phyloP scores from a whole-genome alignment of 2,329 filamentous ascomycete species.

The Aureobasidium sp. region DNA sequence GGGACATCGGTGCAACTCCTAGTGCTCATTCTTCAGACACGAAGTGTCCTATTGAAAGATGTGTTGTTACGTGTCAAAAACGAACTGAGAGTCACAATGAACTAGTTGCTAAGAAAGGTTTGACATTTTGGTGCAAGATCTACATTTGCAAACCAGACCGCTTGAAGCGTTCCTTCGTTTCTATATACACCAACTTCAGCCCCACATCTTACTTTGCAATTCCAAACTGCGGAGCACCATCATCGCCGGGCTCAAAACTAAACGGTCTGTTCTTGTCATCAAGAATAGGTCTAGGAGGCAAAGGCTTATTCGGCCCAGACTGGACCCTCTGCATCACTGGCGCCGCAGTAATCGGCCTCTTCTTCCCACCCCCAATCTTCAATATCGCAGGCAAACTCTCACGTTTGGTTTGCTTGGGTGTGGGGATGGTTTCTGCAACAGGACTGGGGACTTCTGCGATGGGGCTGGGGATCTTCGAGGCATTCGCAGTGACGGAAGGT shows the following conservation, averaged over 20 bases:
- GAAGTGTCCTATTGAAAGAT: too few relatives aligned
- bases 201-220: background rate
- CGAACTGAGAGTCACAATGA: too few relatives aligned
- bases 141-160: too few relatives aligned
- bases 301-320: background rate
- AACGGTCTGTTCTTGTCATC: constrained; percentile 1
- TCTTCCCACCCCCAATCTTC: background rate
- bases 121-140: too few relatives aligned
- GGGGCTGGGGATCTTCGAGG: background rate
- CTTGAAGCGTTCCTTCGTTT: too few relatives aligned
- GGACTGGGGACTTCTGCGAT: background rate
- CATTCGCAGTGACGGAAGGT: background rate
- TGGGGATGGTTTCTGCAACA: background rate
- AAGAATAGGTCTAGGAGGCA: background rate
- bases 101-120: too few relatives aligned
- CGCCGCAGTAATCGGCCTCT: background rate
- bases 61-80: too few relatives aligned
- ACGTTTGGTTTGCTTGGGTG: background rate
- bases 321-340: background rate
- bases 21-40: too few relatives aligned
- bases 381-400: background rate
- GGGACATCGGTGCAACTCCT: too few relatives aligned
- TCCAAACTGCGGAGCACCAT: background rate
- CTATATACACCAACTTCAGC: background rate
- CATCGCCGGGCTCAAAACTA: constrained; percentile 1